Conservation (phyloP, 768 basidiomycete genomes). For the Auriscalpium vulgare region DNA sequence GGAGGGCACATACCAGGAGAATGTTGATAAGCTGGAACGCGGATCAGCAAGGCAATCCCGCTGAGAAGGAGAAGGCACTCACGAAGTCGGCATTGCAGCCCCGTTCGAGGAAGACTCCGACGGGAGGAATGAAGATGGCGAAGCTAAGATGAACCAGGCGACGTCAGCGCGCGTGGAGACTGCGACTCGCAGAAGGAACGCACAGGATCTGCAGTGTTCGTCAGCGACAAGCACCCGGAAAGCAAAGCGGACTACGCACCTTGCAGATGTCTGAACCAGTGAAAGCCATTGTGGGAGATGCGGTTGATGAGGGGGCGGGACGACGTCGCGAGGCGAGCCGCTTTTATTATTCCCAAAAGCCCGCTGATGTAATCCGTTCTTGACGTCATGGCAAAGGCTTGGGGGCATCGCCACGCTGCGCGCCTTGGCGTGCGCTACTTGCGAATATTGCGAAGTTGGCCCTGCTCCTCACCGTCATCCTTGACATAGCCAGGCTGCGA, state of each 20-base stretch:
- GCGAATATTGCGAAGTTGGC: no score
- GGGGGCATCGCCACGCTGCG: not conserved
- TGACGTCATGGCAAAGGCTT: not conserved
- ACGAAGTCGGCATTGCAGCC: constrained; percentile 76
- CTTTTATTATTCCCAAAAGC: not conserved
- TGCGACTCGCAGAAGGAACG: not conserved
- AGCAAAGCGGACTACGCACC: constrained; percentile 28
- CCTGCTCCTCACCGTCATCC: no score
- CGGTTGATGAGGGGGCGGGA: constrained; percentile 9
- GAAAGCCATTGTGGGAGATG: constrained; percentile 46
- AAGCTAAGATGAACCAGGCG: constrained; percentile 28
- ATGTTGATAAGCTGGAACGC: constrained; percentile 55
- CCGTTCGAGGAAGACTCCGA: constrained; percentile 85
- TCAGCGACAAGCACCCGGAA: not conserved
- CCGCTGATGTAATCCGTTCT: not conserved
- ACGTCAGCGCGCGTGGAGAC: not conserved
- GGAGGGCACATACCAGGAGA: constrained; percentile 35
- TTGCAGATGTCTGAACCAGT: constrained; percentile 75
- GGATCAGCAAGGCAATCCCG: not conserved
- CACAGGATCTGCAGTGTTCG: constrained; percentile 35
- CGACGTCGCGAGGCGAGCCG: not conserved
- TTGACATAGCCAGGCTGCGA: no score
- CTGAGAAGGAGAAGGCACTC: constrained; percentile 20
- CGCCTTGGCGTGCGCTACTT: no score
- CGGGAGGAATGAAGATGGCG: constrained; percentile 70